These are phyloP conservation scores for Starmerella apicola DNA, from an alignment of 805 yeast species.

Conservation along the genomic window DNA sequence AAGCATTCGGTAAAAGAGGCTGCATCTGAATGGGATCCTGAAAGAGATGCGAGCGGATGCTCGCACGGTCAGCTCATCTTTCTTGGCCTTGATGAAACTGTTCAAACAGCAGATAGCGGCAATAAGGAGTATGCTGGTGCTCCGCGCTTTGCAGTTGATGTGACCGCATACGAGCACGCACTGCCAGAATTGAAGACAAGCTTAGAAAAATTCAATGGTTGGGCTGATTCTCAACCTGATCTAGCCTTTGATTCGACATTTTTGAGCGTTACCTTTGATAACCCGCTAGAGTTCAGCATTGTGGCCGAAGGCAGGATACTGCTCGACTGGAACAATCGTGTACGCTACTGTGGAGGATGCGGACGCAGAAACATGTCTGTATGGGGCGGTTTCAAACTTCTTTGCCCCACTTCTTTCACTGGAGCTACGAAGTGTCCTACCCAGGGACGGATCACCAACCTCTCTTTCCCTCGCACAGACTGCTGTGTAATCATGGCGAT, in stretches of 20 bases:
- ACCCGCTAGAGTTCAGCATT: slow-evolving; percentile 42
- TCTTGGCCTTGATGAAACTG: slow-evolving; percentile 38
- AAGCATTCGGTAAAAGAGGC: slow-evolving; percentile 20
- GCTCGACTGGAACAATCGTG: slow-evolving; percentile 70
- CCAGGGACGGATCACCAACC: slow-evolving; percentile 46
- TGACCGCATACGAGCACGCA: slow-evolving; percentile 17
- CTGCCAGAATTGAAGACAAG: slow-evolving; percentile 9
- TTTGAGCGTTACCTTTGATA: slow-evolving; percentile 11
- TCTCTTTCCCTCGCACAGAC: slow-evolving; percentile 86
- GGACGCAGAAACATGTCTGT: slow-evolving; percentile 37
- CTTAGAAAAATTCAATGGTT: slow-evolving; percentile 12
- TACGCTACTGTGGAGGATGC: slow-evolving; percentile 76
- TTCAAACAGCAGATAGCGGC: slow-evolving; percentile 8
- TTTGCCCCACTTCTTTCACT: slow-evolving; percentile 24
- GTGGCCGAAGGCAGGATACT: slow-evolving; percentile 75
- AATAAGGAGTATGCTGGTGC: slow-evolving; percentile 25
- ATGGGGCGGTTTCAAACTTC: slow-evolving; percentile 32
- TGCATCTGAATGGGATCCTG: slow-evolving; percentile 28
- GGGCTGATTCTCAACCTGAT: slow-evolving; percentile 1
- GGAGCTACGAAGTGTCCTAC: slow-evolving; percentile 28
- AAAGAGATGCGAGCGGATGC: slow-evolving; percentile 26
- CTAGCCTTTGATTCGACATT: slow-evolving; percentile 11
- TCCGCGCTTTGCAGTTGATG: slow-evolving; percentile 32
- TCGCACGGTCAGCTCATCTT: slow-evolving; percentile 30
- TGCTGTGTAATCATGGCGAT: slow-evolving; percentile 77